Evolutionary conservation across 2,329 filamentous ascomycete species (phyloP), one percentile per base, ranked within the genome.

Genomic region (Grosmannia penicillata): DNA sequence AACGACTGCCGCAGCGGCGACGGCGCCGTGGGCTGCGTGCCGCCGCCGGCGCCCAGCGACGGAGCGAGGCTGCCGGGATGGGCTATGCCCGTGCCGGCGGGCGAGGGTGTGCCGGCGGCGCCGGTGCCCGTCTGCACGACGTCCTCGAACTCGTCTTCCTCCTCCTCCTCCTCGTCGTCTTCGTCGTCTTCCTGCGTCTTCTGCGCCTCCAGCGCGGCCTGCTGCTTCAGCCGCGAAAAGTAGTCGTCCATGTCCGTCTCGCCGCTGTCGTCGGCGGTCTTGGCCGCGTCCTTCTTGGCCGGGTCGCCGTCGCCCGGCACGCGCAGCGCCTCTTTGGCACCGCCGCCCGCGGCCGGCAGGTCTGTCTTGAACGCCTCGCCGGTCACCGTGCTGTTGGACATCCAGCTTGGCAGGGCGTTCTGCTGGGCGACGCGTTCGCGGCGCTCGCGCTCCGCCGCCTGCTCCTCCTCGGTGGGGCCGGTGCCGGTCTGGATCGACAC

Each of bases 381-480:
- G 5, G 67, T 75, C 34, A 83, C 70, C 2, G 78, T 83, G 45
- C 76, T 81, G 40, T 78, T 71, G 1, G 75, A 72, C 59, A 83
- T 81, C 77, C 80, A 84, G 8, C 67, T 60, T 3, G 80, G 80
- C 43, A 85, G 57, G 8, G 73, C 75, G 51, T 85, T 85, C 51
- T 82, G 75, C 47, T 66, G 63, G 2, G 75, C 72, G 45, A 77
- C 64, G 54, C 74, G 72, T 50, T 78, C 76, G 52, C 76, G 78
- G 33, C 68, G 66, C n/a, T 66, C 69, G 41, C 68, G 65, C 49
- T 82, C 78, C 25, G 72, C 74, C 26, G 71, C 70, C 52, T 72
- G 71, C 49, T 81, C 75, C 36, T 76, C 78, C 47, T 78, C 76
- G 10, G 74, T 72, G 6, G 70, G 75, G 11, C 78, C 76, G 35